Percentiles rank a stretch among this genome's conserved stretches.
Conservation (phyloP, 2,329 filamentous ascomycete genomes). For the Rhynchosporium agropyri region DNA sequence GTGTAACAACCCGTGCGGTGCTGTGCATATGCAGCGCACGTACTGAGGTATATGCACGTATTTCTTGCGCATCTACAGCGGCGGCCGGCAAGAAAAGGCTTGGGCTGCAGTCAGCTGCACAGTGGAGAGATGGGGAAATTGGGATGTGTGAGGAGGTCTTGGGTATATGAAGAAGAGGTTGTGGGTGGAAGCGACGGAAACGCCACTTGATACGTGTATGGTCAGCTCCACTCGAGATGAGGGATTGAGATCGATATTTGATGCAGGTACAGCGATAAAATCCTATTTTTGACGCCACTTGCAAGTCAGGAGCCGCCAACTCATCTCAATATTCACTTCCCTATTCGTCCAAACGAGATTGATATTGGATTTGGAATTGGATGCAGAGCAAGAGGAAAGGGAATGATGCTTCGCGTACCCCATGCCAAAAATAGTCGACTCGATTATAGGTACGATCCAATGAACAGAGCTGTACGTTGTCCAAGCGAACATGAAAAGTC, state of each 20-base stretch:
- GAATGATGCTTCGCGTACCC: constrained; percentile 55
- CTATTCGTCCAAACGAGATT: constrained; percentile 2
- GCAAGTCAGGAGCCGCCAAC: constrained; percentile 14
- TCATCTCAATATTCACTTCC: constrained; percentile 9
- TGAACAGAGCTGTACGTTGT: constrained; percentile 74
- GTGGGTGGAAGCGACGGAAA: not conserved
- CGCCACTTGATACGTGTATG: constrained; percentile 3
- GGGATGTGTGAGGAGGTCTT: not conserved
- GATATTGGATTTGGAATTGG: not conserved
- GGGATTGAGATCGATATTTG: constrained; percentile 18
- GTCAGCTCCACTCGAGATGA: constrained; percentile 4
- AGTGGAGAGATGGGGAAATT: not conserved
- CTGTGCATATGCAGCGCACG: not conserved
- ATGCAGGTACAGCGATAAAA: constrained; percentile 32
- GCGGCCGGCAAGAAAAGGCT: not conserved
- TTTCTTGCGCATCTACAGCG: constrained; percentile 8
- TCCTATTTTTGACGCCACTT: constrained; percentile 25
- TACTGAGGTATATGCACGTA: constrained; percentile 18
- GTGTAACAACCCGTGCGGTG: constrained; percentile 32
- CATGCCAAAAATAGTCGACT: constrained; percentile 69
- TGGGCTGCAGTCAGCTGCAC: constrained; percentile 14
- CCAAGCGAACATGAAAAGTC: constrained; percentile 89
- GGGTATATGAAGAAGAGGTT: not conserved
- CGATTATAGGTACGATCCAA: constrained; percentile 77
- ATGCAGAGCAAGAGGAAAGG: constrained; percentile 22